These are phyloP conservation scores for Talaromyces sp. DNA, from an alignment of 2,329 filamentous ascomycete genomes.

Conservation along the genomic window DNA sequence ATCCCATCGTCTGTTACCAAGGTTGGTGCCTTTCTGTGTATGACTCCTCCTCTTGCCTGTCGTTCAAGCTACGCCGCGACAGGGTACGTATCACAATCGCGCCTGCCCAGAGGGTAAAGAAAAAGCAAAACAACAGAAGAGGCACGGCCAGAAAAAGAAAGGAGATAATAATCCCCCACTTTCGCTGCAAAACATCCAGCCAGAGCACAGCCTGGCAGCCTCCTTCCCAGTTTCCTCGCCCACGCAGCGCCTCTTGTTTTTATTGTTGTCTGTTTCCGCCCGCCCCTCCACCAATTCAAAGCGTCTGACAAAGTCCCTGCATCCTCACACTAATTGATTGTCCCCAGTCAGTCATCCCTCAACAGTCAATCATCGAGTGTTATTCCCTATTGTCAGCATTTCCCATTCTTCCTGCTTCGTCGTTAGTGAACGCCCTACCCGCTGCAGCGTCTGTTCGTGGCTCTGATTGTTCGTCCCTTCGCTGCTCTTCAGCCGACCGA, in stretches of 20 bases:
- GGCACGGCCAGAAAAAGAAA: neutral
- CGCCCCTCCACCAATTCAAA: slow-evolving; percentile 11
- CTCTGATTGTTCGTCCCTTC: slow-evolving; percentile 6
- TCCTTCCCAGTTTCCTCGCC: neutral
- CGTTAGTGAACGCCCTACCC: slow-evolving; percentile 10
- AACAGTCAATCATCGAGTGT: neutral
- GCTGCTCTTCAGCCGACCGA: slow-evolving; percentile 11
- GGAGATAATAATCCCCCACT: neutral
- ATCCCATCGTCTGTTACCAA: neutral
- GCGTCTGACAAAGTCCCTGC: slow-evolving; percentile 11
- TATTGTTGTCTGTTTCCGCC: neutral
- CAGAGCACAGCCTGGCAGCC: slow-evolving; percentile 2
- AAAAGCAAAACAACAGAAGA: neutral
- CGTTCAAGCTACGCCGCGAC: neutral
- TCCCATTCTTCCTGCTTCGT: neutral
- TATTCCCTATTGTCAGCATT: neutral
- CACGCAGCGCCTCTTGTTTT: neutral
- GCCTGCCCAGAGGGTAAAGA: neutral
- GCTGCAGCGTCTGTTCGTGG: slow-evolving; percentile 7
- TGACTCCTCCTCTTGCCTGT: too few species aligned
- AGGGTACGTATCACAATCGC: neutral
- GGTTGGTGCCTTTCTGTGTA: neutral
- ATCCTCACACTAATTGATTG: neutral
- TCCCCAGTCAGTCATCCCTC: slow-evolving; percentile 3
- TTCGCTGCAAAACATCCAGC: slow-evolving; percentile 7